Evolutionary conservation across 2,329 filamentous ascomycete species (phyloP).

Genomic region (Didymella glomerata): DNA sequence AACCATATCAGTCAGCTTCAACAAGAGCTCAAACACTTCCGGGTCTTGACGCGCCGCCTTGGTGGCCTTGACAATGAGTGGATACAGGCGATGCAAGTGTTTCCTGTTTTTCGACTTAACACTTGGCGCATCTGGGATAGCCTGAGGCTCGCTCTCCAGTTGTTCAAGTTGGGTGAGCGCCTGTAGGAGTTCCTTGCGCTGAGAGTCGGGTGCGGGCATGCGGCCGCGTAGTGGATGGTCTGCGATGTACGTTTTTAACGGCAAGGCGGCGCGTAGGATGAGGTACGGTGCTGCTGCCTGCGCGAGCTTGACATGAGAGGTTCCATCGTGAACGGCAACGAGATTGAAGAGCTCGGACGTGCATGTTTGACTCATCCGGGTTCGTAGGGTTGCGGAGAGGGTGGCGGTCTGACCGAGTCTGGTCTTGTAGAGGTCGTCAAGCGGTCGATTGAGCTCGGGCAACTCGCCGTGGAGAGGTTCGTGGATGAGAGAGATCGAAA

Average conservation of each 20-base stretch:
- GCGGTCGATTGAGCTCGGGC: conserved; percentile 60
- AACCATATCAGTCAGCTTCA: conserved; percentile 52
- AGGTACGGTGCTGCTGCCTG: conserved; percentile 80
- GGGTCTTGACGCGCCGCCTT: conserved; percentile 69
- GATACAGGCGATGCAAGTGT: conserved; percentile 83
- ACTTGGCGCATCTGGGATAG: conserved; percentile 64
- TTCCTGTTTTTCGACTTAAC: conserved; percentile 60
- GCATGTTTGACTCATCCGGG: conserved; percentile 79
- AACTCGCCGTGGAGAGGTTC: conserved; percentile 69
- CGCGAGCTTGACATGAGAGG: conserved; percentile 68
- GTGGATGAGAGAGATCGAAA: conserved; percentile 84
- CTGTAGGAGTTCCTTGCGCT: conserved; percentile 79
- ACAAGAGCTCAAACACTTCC: conserved; percentile 60
- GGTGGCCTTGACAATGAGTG: conserved; percentile 73
- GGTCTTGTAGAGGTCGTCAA: conserved; percentile 69
- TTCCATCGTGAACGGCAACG: conserved; percentile 60
- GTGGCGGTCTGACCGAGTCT: conserved; percentile 78
- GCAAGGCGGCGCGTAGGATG: conserved; percentile 80
- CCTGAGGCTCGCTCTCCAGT: conserved; percentile 73
- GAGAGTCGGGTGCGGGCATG: conserved; percentile 86
- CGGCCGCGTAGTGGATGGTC: conserved; percentile 88
- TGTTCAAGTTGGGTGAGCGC: conserved; percentile 72
- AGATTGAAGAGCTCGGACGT: conserved; percentile 72
- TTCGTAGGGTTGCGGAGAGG: conserved; percentile 69
- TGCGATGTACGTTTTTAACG: conserved; percentile 84